Conservation (phyloP, 139 green algal genomes). For the Coelastrella sp. region DNA sequence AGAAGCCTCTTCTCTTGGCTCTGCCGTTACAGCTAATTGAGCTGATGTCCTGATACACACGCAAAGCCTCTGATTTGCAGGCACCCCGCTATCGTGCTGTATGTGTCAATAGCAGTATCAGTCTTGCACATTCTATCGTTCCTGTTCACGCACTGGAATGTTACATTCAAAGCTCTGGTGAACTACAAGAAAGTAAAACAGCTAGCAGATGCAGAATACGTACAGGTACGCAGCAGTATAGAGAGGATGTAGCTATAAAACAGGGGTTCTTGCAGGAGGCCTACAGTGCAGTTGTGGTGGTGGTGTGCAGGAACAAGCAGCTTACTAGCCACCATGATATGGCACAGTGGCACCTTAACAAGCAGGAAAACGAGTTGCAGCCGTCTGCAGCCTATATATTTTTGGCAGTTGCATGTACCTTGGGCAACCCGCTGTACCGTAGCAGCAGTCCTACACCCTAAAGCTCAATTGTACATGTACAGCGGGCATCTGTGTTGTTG, state of each 20-base stretch:
- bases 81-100: conserved; percentile 41
- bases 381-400: too few relatives aligned
- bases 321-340: too few relatives aligned
- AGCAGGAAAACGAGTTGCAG: too few relatives aligned
- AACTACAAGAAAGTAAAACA: conserved; percentile 41
- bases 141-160: conserved; percentile 76
- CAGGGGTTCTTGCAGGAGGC: too few relatives aligned
- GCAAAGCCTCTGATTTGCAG: background rate
- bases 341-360: too few relatives aligned
- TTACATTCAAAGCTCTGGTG: conserved; percentile 54
- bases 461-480: too few relatives aligned
- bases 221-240: conserved; percentile 33
- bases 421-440: too few relatives aligned
- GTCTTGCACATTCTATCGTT: conserved; percentile 68
- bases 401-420: too few relatives aligned
- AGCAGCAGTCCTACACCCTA: too few relatives aligned
- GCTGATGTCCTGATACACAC: background rate
- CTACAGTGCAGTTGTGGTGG: too few relatives aligned
- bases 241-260: background rate
- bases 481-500: too few relatives aligned
- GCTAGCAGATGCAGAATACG: conserved; percentile 55
- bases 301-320: too few relatives aligned
- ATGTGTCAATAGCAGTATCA: conserved; percentile 44
- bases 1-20: background rate
- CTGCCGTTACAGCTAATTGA: background rate